Percentiles rank a stretch among this genome's conserved stretches.
Evolutionary conservation across 106 monocot genomes (phyloP).

Genomic region (Phalaenopsis equestris): DNA sequence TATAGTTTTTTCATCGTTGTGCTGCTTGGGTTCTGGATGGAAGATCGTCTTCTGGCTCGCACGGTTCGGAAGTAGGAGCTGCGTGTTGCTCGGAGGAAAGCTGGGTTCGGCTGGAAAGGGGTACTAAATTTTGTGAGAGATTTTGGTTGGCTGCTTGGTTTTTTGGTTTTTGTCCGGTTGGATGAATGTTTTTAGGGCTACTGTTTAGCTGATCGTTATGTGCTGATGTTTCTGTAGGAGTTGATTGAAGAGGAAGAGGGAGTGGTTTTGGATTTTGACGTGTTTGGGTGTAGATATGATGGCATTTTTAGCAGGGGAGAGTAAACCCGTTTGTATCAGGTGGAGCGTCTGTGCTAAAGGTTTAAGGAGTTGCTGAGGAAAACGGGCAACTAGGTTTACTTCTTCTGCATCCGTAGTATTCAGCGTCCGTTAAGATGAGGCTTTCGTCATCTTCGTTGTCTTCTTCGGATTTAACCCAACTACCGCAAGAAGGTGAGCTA

Average conservation of each 20-base stretch:
- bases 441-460: constrained; percentile 6
- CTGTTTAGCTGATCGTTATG: not conserved
- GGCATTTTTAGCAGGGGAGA: not conserved
- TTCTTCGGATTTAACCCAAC: constrained; percentile 6
- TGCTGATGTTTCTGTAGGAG: not conserved
- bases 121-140: not conserved
- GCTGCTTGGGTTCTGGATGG: not conserved
- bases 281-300: not conserved
- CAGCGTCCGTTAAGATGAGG: constrained; percentile 1
- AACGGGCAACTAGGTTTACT: not conserved
- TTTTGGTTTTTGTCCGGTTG: not conserved
- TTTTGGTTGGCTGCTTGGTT: not conserved
- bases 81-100: not conserved
- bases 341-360: not conserved
- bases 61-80: not conserved
- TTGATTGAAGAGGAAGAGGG: not conserved
- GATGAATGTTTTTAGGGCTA: not conserved
- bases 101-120: not conserved
- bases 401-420: not conserved
- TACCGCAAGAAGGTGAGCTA: constrained; percentile 2
- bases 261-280: not conserved
- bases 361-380: not conserved
- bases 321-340: not conserved
- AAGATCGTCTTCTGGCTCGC: not conserved
- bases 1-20: not conserved